Evolutionary conservation across 495 filamentous ascomycete species (phyloP), one percentile per base, ranked within the genome.

Genomic region (Penicillium angulare): DNA sequence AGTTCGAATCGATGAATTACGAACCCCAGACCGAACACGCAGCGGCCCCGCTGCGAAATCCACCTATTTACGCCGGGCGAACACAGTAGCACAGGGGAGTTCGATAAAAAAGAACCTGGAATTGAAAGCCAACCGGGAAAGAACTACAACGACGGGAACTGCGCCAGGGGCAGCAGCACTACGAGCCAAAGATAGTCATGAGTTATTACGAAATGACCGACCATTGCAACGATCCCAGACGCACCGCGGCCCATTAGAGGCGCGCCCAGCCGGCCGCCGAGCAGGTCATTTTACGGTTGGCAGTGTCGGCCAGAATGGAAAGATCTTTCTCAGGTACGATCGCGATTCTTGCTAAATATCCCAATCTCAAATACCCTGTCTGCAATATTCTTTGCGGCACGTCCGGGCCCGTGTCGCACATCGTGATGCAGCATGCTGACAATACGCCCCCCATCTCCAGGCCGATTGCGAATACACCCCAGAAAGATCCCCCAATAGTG

Each of bases 261-360:
- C 56, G n/a, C 61, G 62, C 57, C 51, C 68, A 31, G 53, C 55
- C 17, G 58, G 59, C 38, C 72, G 74, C 53, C 77, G 74, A 71
- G 88, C 85, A 21, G 79, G 88, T 42, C 87, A 93, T 61, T 97
- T 96, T 68, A 89, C 90, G 8, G 92, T 97, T 48, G 90, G 88
- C 20, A 97, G 95, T 72, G 87, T 97, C 49, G 92, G 91, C 39
- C 88, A 90, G 63, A 92, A 93, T 73, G 92, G 92, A 29, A 86
- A 86, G 68, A 91, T 97, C 66, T 97, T 93, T 67, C 73, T 97
- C 50, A 89, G 92, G 92, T 96, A 87, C 65, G 81, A 64, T 58
- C 49, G 29, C 39, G 51, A 24, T 51, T 45, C 38, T 40, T 12
- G n/a, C 38, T 24, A 21, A 24, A 41, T 41, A 22, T 41, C 38